These are phyloP conservation scores for Metschnikowia arizonensis DNA, from an alignment of 805 yeast species.

Conservation along the genomic window DNA sequence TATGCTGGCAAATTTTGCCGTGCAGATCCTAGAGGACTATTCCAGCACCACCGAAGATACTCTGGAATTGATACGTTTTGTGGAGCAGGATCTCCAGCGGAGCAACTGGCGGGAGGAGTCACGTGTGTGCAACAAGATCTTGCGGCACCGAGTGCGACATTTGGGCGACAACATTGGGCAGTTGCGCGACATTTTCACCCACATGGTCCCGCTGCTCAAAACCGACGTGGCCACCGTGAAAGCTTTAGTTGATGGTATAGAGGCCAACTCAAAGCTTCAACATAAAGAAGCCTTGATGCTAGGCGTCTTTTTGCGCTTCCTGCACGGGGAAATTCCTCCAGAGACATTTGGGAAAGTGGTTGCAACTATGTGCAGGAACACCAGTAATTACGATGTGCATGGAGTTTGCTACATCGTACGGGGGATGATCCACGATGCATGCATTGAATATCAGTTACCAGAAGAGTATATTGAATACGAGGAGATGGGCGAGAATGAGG, in stretches of 20 bases:
- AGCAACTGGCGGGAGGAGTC: slow-evolving; percentile 28
- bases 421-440: slow-evolving; percentile 16
- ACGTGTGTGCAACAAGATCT: slow-evolving; percentile 28
- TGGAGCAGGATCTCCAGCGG: slow-evolving; percentile 31
- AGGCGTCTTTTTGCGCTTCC: slow-evolving; percentile 4
- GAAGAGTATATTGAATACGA: slow-evolving; percentile 2
- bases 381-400: slow-evolving; percentile 2
- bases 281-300: slow-evolving; percentile 6
- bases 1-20: slow-evolving; percentile 27
- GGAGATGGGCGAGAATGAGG: no score
- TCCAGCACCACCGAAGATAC: slow-evolving; percentile 25
- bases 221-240: slow-evolving; percentile 13
- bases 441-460: slow-evolving; percentile 7
- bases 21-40: slow-evolving; percentile 34
- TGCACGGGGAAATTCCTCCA: slow-evolving; percentile 7
- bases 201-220: slow-evolving; percentile 1
- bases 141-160: slow-evolving; percentile 13
- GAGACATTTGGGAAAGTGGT: slow-evolving; percentile 12
- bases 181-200: slow-evolving; percentile 1
- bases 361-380: slow-evolving; percentile 8
- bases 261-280: slow-evolving; percentile 7
- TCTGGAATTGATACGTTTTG: slow-evolving; percentile 28
- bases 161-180: slow-evolving; percentile 4
- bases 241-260: slow-evolving; percentile 10
- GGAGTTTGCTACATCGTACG: slow-evolving; percentile 9